phyloP scores from a whole-genome alignment of 352 stramenopile species.

The Globisporangium orthogonon region DNA sequence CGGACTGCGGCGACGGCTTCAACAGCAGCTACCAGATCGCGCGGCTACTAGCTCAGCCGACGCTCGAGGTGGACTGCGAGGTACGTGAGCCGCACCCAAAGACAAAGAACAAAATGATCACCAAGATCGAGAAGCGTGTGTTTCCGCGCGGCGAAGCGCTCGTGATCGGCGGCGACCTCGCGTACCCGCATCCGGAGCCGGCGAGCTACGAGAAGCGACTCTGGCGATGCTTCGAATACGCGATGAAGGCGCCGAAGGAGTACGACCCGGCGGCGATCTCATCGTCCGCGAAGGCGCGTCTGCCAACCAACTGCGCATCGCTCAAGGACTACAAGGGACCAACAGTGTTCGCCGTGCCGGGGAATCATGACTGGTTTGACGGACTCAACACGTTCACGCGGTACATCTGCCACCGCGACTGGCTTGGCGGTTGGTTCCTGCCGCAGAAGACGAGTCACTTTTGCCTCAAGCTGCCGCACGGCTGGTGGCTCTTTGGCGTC shows the following conservation, averaged over 20 bases:
- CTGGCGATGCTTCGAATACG: slow-evolving; percentile 92
- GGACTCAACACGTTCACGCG: slow-evolving; percentile 90
- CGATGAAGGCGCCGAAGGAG: slow-evolving; percentile 82
- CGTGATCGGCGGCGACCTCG: slow-evolving; percentile 90
- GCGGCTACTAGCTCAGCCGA: slow-evolving; percentile 83
- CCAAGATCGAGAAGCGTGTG: slow-evolving; percentile 33
- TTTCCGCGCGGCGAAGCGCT: slow-evolving; percentile 86
- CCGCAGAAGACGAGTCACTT: slow-evolving; percentile 92
- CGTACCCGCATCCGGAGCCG: slow-evolving; percentile 86
- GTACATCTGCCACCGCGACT: slow-evolving; percentile 89
- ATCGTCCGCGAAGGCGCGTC: slow-evolving; percentile 50
- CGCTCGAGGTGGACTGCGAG: slow-evolving; percentile 68
- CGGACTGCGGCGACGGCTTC: slow-evolving; percentile 91
- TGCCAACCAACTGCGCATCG: slow-evolving; percentile 41
- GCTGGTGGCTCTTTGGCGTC: slow-evolving; percentile 91
- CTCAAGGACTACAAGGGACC: slow-evolving; percentile 63
- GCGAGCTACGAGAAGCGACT: slow-evolving; percentile 89
- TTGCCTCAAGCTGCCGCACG: slow-evolving; percentile 81
- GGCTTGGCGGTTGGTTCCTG: slow-evolving; percentile 90
- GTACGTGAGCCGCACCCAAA: slow-evolving; percentile 11
- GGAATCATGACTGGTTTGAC: slow-evolving; percentile 95
- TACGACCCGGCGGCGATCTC: slow-evolving; percentile 90
- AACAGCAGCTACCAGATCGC: slow-evolving; percentile 93
- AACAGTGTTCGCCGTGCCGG: slow-evolving; percentile 75
- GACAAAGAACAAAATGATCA: neutral